Conservation (phyloP, 208 protist genomes). For the Wallacemonas sp. region DNA sequence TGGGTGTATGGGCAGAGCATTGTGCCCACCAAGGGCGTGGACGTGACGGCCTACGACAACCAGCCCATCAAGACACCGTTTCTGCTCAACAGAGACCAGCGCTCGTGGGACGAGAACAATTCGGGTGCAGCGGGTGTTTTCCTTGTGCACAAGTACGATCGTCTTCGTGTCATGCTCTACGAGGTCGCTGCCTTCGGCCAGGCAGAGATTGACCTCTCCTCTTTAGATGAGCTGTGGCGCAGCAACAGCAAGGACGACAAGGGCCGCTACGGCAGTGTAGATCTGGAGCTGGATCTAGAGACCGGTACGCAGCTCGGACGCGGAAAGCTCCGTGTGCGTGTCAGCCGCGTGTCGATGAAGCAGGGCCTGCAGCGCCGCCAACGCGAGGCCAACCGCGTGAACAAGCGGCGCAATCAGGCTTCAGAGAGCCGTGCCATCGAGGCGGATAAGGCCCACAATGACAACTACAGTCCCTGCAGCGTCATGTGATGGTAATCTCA, state of each 20-base stretch:
- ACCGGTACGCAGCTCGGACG: constrained; percentile 20
- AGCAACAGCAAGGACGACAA: constrained; percentile 9
- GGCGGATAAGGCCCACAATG: constrained; percentile 26
- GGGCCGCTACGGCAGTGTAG: constrained; percentile 24
- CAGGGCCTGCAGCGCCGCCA: constrained; percentile 26
- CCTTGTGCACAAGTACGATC: constrained; percentile 72
- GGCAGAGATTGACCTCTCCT: constrained; percentile 63
- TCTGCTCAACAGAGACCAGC: constrained; percentile 45
- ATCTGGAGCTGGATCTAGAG: constrained; percentile 16
- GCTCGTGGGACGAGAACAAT: constrained; percentile 45
- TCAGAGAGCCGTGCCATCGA: constrained; percentile 1
- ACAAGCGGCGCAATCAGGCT: constrained; percentile 21
- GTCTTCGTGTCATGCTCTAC: constrained; percentile 68
- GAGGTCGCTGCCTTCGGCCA: constrained; percentile 61
- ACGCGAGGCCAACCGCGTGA: constrained; percentile 23
- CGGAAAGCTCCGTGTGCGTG: constrained; percentile 43
- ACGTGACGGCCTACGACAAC: constrained; percentile 28
- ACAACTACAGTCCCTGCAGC: constrained; percentile 20
- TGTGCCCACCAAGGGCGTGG: not conserved
- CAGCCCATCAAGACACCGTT: constrained; percentile 53
- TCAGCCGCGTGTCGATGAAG: constrained; percentile 45
- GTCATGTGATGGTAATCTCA: constrained; percentile 45
- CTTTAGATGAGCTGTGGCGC: constrained; percentile 44
- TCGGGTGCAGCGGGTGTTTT: constrained; percentile 35
- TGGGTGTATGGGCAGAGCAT: constrained; percentile 53